A percentile compares a stretch with the other conserved stretches of the same genome.
Conservation (phyloP, 805 yeast genomes). For the Sugiyamaella lignohabitans region DNA sequence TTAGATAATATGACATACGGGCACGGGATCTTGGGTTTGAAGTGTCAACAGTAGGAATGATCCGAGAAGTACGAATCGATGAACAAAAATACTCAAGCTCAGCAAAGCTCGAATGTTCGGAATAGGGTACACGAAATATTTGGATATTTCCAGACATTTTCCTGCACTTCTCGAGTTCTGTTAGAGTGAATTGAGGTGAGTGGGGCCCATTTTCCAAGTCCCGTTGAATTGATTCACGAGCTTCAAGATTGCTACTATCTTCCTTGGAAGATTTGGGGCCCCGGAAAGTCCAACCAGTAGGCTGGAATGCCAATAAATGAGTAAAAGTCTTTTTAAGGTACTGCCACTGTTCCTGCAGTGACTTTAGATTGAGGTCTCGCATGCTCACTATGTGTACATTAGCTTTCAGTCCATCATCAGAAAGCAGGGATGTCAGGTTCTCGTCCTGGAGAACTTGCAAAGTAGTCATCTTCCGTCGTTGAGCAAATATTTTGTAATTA, state of each 20-base stretch:
- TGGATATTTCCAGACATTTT: conserved; percentile 34
- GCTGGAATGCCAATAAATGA: conserved; percentile 64
- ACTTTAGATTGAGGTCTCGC: conserved; percentile 40
- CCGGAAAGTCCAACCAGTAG: conserved; percentile 84
- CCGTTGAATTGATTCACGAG: too few relatives aligned
- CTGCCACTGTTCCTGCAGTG: conserved; percentile 45
- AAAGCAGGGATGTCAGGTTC: conserved; percentile 36
- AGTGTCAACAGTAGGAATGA: conserved; percentile 70
- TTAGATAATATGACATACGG: conserved; percentile 4
- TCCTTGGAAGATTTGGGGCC: conserved; percentile 8
- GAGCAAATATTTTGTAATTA: conserved; percentile 36
- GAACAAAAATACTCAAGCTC: conserved; percentile 67
- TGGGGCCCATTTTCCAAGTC: too few relatives aligned
- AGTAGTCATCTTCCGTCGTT: conserved; percentile 42
- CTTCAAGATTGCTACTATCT: background rate
- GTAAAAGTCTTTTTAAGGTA: conserved; percentile 43
- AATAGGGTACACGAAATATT: conserved; percentile 70
- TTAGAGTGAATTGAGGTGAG: conserved; percentile 8
- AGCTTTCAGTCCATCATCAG: conserved; percentile 41
- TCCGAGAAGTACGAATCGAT: conserved; percentile 41
- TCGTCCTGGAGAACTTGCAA: conserved; percentile 41
- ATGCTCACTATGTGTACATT: conserved; percentile 72
- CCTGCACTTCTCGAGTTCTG: conserved; percentile 17
- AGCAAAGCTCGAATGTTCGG: conserved; percentile 87
- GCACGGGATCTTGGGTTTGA: background rate